These are phyloP conservation scores for Paramecium sexaurelia DNA, from an alignment of 73 alveolate species.

Conservation along the genomic window DNA sequence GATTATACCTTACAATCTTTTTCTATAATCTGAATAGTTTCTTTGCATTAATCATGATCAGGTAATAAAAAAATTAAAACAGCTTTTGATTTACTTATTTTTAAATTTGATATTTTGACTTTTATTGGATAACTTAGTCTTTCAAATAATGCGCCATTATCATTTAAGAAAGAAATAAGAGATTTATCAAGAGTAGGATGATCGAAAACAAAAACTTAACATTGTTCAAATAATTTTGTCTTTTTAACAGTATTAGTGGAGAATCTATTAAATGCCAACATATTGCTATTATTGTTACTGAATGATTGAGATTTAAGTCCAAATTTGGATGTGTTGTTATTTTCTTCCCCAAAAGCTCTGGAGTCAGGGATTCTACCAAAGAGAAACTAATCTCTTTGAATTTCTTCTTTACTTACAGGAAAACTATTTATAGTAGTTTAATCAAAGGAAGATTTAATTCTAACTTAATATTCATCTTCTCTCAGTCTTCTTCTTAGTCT, in stretches of 20 bases:
- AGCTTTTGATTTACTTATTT: not conserved
- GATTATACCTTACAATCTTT: not conserved
- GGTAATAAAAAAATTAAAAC: slow-evolving; percentile 24
- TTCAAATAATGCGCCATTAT: slow-evolving; percentile 10
- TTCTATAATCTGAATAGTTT: not conserved
- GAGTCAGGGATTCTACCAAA: slow-evolving; percentile 8
- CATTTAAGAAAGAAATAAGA: not conserved
- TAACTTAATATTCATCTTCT: slow-evolving; percentile 24
- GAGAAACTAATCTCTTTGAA: slow-evolving; percentile 37
- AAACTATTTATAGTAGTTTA: not conserved
- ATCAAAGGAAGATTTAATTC: not conserved
- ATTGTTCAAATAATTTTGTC: not conserved
- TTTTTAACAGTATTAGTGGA: not conserved
- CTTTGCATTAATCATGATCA: slow-evolving; percentile 29
- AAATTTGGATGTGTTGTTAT: not conserved
- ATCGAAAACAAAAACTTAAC: slow-evolving; percentile 10
- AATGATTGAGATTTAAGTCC: slow-evolving; percentile 5
- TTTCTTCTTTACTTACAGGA: not conserved
- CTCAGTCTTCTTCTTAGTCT: not conserved
- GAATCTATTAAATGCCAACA: slow-evolving; percentile 14
- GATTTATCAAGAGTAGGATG: not conserved
- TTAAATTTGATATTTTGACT: not conserved
- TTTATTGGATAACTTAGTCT: not conserved
- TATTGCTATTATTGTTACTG: not conserved
- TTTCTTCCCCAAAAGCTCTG: not conserved